Conservation (phyloP, 768 basidiomycete species). For the Pholiota conissans region DNA sequence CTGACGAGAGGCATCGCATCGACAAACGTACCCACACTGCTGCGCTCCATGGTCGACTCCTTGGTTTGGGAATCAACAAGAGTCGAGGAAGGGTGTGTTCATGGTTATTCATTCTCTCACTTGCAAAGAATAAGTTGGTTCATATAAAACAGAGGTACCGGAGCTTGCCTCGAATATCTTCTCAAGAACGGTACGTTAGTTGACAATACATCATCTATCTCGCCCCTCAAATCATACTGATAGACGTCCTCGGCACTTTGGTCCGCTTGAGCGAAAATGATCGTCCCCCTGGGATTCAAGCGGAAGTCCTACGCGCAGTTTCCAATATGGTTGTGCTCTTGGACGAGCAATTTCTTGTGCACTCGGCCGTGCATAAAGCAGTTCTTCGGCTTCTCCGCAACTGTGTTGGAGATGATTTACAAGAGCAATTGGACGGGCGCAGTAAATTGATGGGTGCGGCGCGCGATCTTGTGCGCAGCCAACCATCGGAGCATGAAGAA, state of each 20-base stretch:
- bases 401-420: slow-evolving; percentile 90
- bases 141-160: slow-evolving; percentile 63
- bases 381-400: slow-evolving; percentile 81
- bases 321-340: slow-evolving; percentile 90
- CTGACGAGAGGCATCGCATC: slow-evolving; percentile 75
- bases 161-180: slow-evolving; percentile 88
- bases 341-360: slow-evolving; percentile 92
- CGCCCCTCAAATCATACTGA: neutral
- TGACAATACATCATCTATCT: neutral
- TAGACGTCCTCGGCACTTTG: slow-evolving; percentile 82
- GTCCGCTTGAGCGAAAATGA: slow-evolving; percentile 86
- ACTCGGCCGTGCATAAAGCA: slow-evolving; percentile 87
- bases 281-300: slow-evolving; percentile 87
- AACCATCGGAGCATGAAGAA: slow-evolving; percentile 87
- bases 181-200: slow-evolving; percentile 75
- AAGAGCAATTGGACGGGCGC: slow-evolving; percentile 82
- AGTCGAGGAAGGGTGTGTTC: slow-evolving; percentile 82
- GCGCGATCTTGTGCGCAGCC: slow-evolving; percentile 59
- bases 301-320: slow-evolving; percentile 82
- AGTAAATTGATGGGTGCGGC: slow-evolving; percentile 84
- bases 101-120: neutral
- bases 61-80: slow-evolving; percentile 84
- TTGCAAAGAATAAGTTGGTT: slow-evolving; percentile 6
- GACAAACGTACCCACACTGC: slow-evolving; percentile 76
- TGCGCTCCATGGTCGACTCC: slow-evolving; percentile 81